Evolutionary conservation across 768 basidiomycete species (phyloP).

Genomic region (Lactifluus pinguis): DNA sequence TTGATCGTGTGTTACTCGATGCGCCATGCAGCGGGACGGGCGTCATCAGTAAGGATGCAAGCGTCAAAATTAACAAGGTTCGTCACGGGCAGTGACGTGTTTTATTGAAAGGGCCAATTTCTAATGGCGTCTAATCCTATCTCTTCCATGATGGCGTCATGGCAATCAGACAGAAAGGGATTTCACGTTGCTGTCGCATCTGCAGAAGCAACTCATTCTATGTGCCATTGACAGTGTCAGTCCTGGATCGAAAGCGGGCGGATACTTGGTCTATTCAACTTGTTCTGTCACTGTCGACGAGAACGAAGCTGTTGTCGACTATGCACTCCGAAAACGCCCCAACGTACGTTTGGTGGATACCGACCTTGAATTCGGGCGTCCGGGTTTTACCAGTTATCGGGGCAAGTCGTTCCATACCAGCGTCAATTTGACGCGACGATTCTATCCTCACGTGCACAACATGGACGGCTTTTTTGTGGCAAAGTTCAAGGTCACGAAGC

Average conservation of each 20-base stretch:
- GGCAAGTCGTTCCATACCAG: constrained; percentile 84
- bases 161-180: constrained; percentile 75
- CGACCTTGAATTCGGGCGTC: constrained; percentile 85
- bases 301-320: constrained; percentile 97
- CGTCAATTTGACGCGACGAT: constrained; percentile 74
- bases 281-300: constrained; percentile 98
- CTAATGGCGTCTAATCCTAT: neutral
- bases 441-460: constrained; percentile 97
- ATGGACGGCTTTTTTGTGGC: constrained; percentile 99
- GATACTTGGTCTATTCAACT: constrained; percentile 94
- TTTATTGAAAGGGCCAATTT: neutral
- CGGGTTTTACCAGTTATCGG: constrained; percentile 83
- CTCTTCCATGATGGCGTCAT: neutral
- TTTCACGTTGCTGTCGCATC: constrained; percentile 90
- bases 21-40: constrained; percentile 98
- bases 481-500: constrained; percentile 91
- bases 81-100: constrained; percentile 17
- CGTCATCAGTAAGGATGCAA: constrained; percentile 94
- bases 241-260: constrained; percentile 84
- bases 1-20: constrained; percentile 93
- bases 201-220: constrained; percentile 96
- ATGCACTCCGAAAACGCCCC: constrained; percentile 90
- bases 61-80: constrained; percentile 98
- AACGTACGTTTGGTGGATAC: constrained; percentile 89
- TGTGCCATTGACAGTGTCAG: constrained; percentile 96